Conservation (phyloP, 306 rosid species). For the Casuarina equisetifolia region DNA sequence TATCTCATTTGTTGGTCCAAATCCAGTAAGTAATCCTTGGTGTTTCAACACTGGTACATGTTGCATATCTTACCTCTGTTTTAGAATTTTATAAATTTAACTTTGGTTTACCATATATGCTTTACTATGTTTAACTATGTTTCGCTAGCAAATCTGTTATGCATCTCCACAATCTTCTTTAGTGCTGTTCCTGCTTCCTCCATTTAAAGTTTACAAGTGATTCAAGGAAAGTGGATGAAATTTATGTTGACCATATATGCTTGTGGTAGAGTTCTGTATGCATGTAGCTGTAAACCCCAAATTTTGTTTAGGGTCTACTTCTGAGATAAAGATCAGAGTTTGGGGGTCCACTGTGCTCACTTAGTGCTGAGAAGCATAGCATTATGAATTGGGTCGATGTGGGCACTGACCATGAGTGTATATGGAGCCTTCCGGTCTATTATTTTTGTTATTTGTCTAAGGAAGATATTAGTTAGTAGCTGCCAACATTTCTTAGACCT, state of each 20-base stretch:
- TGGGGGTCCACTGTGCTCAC: not conserved
- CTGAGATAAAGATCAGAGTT: not conserved
- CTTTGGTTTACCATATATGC: no score
- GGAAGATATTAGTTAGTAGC: not conserved
- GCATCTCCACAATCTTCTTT: not conserved
- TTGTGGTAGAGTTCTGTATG: not conserved
- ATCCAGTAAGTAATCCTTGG: conserved; percentile 41
- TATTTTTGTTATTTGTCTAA: no score
- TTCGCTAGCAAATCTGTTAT: not conserved
- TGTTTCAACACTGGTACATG: conserved; percentile 1
- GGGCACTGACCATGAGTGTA: not conserved
- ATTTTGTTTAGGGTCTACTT: not conserved
- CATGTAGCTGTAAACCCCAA: not conserved
- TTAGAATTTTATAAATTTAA: no score
- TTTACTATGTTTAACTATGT: not conserved
- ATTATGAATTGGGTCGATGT: not conserved
- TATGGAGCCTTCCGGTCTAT: not conserved
- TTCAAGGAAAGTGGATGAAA: not conserved
- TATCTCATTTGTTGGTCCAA: conserved; percentile 68
- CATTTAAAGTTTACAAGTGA: not conserved
- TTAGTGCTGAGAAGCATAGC: not conserved
- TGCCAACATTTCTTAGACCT: no score
- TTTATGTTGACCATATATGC: not conserved
- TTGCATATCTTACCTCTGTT: not conserved
- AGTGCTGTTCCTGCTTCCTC: not conserved